Base-by-base conservation (phyloP, 495 filamentous ascomycete genomes). In the Lophiotrema nucula region DNA sequence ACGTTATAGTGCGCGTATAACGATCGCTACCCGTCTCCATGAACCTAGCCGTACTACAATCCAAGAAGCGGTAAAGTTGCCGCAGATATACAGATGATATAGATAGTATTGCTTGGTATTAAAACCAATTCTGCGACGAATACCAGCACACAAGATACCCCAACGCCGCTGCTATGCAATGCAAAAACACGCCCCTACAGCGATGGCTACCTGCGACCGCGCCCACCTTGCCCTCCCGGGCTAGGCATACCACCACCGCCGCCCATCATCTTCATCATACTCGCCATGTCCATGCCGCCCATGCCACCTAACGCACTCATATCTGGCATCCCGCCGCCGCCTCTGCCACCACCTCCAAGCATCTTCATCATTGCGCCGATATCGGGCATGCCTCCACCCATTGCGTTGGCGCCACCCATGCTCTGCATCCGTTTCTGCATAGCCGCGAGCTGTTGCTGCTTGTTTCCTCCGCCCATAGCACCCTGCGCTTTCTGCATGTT, bases 401-500 rank as follows among this genome's bases (percentile, higher is more conserved):
- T 72, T 74, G 37, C 74, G 71, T 74, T n/a, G 64, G 64, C 81
- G 38, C 87, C 88, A 18, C 93, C 93, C 88, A 97, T 95, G 64
- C 88, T 88, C 64, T 89, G 86, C 77, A 98, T 78, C 15, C 90
- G 79, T 73, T 93, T 95, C 76, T 98, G 93, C 92, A 97, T 95
- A 19, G 93, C 95, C 0, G 92, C 95, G 77, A 97, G 81, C 77
- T 97, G 93, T 70, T 96, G 91, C 19, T 88, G 79, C 67, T 89
- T 88, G 75, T 95, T 95, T 13, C 78, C 82, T 45, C 92, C 92
- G 45, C 85, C 88, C 83, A 96, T 87, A 58, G 88, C 89, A 35
- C 87, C 87, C 76, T 97, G 92, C 2, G 92, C 91, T 21, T 84
- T 85, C 72, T 96, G 89, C 88, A 97, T 95, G 64, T 95, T 92